Evolutionary conservation across 306 rosid genomes (phyloP).

Genomic region (Albizia julibrissin): DNA sequence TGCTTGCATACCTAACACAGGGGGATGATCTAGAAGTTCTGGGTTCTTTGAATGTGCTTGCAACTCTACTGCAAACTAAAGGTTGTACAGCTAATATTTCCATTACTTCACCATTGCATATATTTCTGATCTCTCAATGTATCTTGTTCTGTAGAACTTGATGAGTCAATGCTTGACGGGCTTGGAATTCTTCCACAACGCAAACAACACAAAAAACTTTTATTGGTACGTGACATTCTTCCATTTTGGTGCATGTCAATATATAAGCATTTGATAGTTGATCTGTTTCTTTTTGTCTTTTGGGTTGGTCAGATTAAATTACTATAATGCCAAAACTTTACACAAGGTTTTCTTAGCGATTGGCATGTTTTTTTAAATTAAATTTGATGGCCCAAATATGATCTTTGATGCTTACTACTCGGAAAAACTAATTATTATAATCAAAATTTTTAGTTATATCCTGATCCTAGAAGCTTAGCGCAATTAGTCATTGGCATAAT

Average conservation of each 20-base stretch:
- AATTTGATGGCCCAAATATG: slow-evolving; percentile 4
- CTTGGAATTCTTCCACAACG: slow-evolving; percentile 98
- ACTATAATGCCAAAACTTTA: slow-evolving; percentile 13
- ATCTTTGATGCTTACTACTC: background rate
- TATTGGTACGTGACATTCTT: slow-evolving; percentile 64
- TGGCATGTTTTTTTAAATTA: background rate
- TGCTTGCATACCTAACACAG: slow-evolving; percentile 67
- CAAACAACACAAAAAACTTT: slow-evolving; percentile 80
- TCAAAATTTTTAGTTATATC: background rate
- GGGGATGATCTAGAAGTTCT: slow-evolving; percentile 75
- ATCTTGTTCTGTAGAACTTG: slow-evolving; percentile 62
- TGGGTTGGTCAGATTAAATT: slow-evolving; percentile 10
- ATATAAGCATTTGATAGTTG: slow-evolving; percentile 24
- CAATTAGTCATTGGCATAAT: slow-evolving; percentile 6
- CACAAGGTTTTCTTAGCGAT: background rate
- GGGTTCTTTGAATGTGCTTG: slow-evolving; percentile 78
- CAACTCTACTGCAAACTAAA: slow-evolving; percentile 89
- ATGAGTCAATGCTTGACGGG: slow-evolving; percentile 87
- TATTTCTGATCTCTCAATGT: slow-evolving; percentile 36
- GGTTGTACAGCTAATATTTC: slow-evolving; percentile 51
- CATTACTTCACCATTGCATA: slow-evolving; percentile 25
- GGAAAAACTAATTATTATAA: slow-evolving; percentile 2
- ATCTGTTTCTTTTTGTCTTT: slow-evolving; percentile 16
- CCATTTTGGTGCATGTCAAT: slow-evolving; percentile 20
- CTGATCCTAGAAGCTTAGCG: background rate